Conservation (phyloP, 495 filamentous ascomycete species). For the Friedmanniomyces endolithicus region DNA sequence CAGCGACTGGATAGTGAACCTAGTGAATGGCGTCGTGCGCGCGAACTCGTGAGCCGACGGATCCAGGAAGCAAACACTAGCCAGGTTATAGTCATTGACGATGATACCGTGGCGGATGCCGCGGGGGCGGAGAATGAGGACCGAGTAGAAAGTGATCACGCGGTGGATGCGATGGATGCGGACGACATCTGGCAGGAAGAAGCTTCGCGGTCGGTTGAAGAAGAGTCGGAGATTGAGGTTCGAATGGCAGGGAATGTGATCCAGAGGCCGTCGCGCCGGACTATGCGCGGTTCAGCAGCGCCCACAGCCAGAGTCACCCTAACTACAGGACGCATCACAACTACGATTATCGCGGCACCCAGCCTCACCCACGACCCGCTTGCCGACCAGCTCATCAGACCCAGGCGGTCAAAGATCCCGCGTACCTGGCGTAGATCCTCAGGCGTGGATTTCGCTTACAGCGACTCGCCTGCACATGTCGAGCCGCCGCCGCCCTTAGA, state of each 20-base stretch:
- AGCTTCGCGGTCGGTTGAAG: slow-evolving; percentile 29
- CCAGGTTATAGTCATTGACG: not conserved
- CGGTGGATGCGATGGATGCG: no score
- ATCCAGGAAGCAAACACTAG: slow-evolving; percentile 26
- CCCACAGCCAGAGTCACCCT: not conserved
- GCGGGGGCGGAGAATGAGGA: not conserved
- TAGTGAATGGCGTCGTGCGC: slow-evolving; percentile 37
- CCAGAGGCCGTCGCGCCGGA: not conserved
- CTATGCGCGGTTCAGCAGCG: not conserved
- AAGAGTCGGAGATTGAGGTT: slow-evolving; percentile 3
- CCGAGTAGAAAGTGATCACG: no score
- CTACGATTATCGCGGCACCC: not conserved
- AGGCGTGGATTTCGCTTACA: slow-evolving; percentile 27
- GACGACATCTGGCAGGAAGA: slow-evolving; percentile 36
- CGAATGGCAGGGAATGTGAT: not conserved
- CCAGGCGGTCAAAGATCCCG: slow-evolving; percentile 31
- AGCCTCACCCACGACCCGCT: slow-evolving; percentile 19
- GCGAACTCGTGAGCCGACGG: slow-evolving; percentile 39
- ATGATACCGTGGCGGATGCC: slow-evolving; percentile 4
- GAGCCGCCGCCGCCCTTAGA: slow-evolving; percentile 3
- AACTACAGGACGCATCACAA: not conserved
- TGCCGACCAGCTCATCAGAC: slow-evolving; percentile 18
- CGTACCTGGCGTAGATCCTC: slow-evolving; percentile 35
- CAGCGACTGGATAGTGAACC: slow-evolving; percentile 1
- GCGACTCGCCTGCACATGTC: slow-evolving; percentile 17